Conservation (phyloP, 2,329 filamentous ascomycete genomes). For the Exophiala oligosperma region DNA sequence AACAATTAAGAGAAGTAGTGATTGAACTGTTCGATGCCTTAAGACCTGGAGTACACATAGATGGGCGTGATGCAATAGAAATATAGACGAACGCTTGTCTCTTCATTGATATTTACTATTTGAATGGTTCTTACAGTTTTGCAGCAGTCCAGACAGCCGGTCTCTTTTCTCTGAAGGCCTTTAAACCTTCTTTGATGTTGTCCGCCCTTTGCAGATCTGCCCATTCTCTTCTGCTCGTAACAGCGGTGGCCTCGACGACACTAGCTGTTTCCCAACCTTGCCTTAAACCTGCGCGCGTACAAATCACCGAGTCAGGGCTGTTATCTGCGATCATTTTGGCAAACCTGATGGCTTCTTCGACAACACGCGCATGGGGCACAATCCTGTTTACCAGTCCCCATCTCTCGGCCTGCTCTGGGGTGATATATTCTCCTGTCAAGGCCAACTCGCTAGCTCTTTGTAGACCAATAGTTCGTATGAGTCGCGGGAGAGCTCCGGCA, state of each 20-base stretch:
- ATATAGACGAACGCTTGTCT: no score
- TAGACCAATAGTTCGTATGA: constrained; percentile 64
- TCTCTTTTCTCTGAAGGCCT: constrained; percentile 74
- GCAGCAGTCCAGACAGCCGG: constrained; percentile 63
- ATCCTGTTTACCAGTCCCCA: constrained; percentile 66
- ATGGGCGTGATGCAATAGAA: no score
- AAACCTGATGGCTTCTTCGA: constrained; percentile 54
- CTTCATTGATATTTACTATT: not conserved
- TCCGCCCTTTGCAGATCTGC: constrained; percentile 38
- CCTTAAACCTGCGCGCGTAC: constrained; percentile 67
- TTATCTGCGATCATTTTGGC: constrained; percentile 64
- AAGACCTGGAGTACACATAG: no score
- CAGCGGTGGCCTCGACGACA: constrained; percentile 60
- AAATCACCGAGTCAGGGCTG: constrained; percentile 73
- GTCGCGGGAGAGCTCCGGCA: constrained; percentile 67
- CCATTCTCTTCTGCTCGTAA: constrained; percentile 28
- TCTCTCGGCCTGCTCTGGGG: constrained; percentile 56
- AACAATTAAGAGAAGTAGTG: no score
- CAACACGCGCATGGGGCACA: not conserved
- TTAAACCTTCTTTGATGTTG: constrained; percentile 74
- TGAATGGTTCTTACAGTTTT: constrained; percentile 38
- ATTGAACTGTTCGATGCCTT: no score
- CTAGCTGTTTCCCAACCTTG: constrained; percentile 71
- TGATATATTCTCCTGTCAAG: constrained; percentile 61
- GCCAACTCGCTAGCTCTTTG: constrained; percentile 72